These are phyloP conservation scores for Termitomyces sp. DNA, from an alignment of 768 basidiomycete genomes.

Conservation along the genomic window DNA sequence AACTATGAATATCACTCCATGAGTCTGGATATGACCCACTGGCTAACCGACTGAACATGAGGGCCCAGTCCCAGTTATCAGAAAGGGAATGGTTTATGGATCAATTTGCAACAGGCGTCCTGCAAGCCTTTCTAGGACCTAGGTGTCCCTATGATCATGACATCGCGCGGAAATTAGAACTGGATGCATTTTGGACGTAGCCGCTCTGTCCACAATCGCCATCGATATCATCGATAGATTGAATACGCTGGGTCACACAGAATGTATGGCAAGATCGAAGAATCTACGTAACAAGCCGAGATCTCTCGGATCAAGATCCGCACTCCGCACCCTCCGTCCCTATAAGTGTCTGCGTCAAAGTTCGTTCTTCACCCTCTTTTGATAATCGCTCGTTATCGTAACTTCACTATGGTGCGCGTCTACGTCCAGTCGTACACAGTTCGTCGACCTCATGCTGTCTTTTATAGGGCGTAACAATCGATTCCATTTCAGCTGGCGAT, in stretches of 20 bases:
- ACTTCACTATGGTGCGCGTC: slow-evolving; percentile 26
- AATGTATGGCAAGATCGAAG: slow-evolving; percentile 14
- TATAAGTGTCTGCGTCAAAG: slow-evolving; percentile 37
- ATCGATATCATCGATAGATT: slow-evolving; percentile 16
- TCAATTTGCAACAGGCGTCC: background rate
- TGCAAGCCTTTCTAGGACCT: background rate
- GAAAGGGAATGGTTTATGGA: background rate
- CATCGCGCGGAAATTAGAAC: slow-evolving; percentile 1
- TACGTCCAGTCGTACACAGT: slow-evolving; percentile 14
- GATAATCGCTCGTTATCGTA: slow-evolving; percentile 25
- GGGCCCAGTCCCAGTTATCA: background rate
- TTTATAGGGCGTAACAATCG: slow-evolving; percentile 64
- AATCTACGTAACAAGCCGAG: slow-evolving; percentile 19
- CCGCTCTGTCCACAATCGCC: slow-evolving; percentile 10
- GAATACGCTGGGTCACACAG: background rate
- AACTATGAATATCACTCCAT: background rate
- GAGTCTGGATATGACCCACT: background rate
- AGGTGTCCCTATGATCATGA: background rate
- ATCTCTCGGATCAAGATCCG: slow-evolving; percentile 74
- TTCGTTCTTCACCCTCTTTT: slow-evolving; percentile 26
- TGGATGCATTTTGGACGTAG: slow-evolving; percentile 4
- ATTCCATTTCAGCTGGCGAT: slow-evolving; percentile 56
- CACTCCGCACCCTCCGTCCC: slow-evolving; percentile 44
- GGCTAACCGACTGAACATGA: background rate
- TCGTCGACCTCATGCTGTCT: slow-evolving; percentile 9